Percentiles rank a stretch among this genome's conserved stretches.
Evolutionary conservation across 176 grass and related monocot genomes (phyloP).

Genomic region (Avena atlantica): DNA sequence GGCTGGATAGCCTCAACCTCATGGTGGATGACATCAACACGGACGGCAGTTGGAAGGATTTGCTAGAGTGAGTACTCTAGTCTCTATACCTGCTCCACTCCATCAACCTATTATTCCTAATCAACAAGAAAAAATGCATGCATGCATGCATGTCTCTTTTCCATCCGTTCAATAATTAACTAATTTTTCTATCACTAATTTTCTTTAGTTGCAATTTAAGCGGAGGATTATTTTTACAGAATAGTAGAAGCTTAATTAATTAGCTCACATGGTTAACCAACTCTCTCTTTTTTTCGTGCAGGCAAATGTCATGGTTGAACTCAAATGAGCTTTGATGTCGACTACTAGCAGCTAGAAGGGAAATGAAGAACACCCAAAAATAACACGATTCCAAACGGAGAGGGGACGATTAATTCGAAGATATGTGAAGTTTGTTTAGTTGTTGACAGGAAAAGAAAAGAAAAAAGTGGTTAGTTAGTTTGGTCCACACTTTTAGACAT

Average conservation of each 20-base stretch:
- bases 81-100: neutral
- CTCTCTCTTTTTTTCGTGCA: conserved; percentile 37
- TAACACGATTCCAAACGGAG: neutral
- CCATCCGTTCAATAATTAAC: neutral
- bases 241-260: too few species aligned
- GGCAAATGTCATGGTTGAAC: conserved; percentile 70
- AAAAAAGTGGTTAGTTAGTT: conserved; percentile 18
- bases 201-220: too few species aligned
- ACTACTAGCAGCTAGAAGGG: neutral
- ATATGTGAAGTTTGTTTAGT: conserved; percentile 51
- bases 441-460: conserved; percentile 42
- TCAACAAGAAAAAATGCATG: neutral
- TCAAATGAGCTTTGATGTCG: conserved; percentile 34
- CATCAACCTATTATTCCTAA: neutral
- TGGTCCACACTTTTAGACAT: conserved; percentile 41
- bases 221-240: too few species aligned
- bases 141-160: neutral
- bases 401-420: conserved; percentile 27
- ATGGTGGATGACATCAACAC: conserved; percentile 55
- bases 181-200: neutral
- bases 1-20: conserved; percentile 61
- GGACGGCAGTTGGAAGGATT: conserved; percentile 69
- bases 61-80: conserved; percentile 70
- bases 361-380: conserved; percentile 28
- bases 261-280: too few species aligned